Evolutionary conservation across 2,329 filamentous ascomycete species (phyloP).

Genomic region (Hymenoscyphus infarciens): DNA sequence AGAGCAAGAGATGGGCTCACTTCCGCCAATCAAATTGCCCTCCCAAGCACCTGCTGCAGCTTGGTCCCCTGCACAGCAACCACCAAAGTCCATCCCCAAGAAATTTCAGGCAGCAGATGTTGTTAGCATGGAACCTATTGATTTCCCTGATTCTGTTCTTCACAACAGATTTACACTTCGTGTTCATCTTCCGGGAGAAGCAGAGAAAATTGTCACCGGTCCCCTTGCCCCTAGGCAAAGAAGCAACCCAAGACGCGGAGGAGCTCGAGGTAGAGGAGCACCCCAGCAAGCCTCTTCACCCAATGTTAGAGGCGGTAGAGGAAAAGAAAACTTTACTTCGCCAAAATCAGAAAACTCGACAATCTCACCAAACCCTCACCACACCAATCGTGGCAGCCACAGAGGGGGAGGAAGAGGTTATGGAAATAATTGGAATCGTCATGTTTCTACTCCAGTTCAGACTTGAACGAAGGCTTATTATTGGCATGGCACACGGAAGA

Average conservation of each 20-base stretch:
- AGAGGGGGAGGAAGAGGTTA: constrained; percentile 30
- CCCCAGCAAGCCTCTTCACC: constrained; percentile 28
- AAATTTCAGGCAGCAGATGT: constrained; percentile 47
- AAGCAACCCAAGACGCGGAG: constrained; percentile 34
- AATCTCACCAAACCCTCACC: constrained; percentile 24
- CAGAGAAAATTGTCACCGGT: constrained; percentile 41
- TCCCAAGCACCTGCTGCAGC: constrained; percentile 57
- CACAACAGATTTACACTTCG: constrained; percentile 38
- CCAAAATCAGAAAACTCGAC: constrained; percentile 24
- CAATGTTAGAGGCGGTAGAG: constrained; percentile 31
- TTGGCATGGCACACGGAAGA: constrained; percentile 10
- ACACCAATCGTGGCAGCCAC: constrained; percentile 25
- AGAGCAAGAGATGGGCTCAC: constrained; percentile 74
- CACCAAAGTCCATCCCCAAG: constrained; percentile 52
- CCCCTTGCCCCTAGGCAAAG: constrained; percentile 31
- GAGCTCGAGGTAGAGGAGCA: constrained; percentile 26
- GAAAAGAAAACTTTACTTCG: constrained; percentile 30
- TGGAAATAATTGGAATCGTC: constrained; percentile 28
- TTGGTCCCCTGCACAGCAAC: constrained; percentile 57
- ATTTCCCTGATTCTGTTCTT: constrained; percentile 40
- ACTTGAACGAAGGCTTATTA: constrained; percentile 23
- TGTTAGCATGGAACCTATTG: constrained; percentile 44
- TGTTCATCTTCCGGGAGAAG: constrained; percentile 47
- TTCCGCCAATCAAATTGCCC: constrained; percentile 69
- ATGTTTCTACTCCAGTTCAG: constrained; percentile 31